These are phyloP conservation scores for Petasospora fabianii DNA, from an alignment of 1,139 yeast species.

Conservation along the genomic window DNA sequence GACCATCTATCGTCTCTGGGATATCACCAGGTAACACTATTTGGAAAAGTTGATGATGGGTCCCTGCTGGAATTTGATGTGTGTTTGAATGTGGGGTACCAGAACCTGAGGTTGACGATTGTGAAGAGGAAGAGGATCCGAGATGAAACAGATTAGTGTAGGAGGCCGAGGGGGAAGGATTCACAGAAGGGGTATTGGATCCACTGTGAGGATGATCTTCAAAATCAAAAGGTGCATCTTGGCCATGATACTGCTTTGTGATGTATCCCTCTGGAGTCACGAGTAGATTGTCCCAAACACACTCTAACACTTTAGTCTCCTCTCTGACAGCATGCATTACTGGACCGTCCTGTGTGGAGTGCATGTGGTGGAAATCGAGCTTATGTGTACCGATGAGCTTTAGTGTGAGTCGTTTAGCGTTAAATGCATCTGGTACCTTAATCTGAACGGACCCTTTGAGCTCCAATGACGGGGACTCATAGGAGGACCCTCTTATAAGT, in stretches of 20 bases:
- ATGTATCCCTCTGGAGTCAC: slow-evolving; percentile 42
- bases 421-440: slow-evolving; percentile 47
- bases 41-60: slow-evolving; percentile 60
- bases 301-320: slow-evolving; percentile 45
- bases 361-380: slow-evolving; percentile 41
- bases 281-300: slow-evolving; percentile 58
- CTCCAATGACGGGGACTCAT: slow-evolving; percentile 50
- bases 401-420: slow-evolving; percentile 44
- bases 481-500: slow-evolving; percentile 52
- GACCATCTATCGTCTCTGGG: slow-evolving; percentile 66
- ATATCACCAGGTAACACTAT: slow-evolving; percentile 54
- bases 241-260: slow-evolving; percentile 35
- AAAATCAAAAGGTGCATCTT: not conserved
- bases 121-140: slow-evolving; percentile 17
- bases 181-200: not conserved
- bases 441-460: slow-evolving; percentile 56
- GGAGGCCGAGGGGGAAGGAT: slow-evolving; percentile 5
- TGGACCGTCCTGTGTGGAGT: not conserved
- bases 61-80: no score
- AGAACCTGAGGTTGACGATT: slow-evolving; percentile 28
- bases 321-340: slow-evolving; percentile 36
- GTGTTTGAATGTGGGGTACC: no score
- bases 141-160: slow-evolving; percentile 9
- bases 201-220: slow-evolving; percentile 22
- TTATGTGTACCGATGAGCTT: slow-evolving; percentile 50